Evolutionary conservation across 495 filamentous ascomycete species (phyloP).

Genomic region (Eremomyces bilateralis): DNA sequence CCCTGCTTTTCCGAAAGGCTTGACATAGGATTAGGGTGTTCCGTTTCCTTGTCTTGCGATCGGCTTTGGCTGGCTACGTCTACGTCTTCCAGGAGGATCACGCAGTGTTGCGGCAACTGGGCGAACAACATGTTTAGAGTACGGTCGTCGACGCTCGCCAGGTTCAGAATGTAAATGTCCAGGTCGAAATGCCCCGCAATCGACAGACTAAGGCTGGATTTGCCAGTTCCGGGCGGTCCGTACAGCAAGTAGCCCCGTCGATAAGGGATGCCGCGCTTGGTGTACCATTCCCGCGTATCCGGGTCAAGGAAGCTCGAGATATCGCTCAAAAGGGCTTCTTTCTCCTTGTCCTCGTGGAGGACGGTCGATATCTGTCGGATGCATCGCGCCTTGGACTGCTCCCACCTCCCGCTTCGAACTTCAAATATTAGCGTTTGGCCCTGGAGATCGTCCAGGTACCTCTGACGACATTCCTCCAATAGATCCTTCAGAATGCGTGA

Average conservation of each 20-base stretch:
- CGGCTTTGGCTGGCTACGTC: constrained; percentile 35
- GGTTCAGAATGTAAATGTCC: constrained; percentile 44
- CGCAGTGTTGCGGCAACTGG: constrained; percentile 39
- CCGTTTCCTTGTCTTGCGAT: constrained; percentile 3
- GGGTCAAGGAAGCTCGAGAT: constrained; percentile 78
- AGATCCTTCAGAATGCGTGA: constrained; percentile 40
- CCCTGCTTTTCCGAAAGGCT: constrained; percentile 16
- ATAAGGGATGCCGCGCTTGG: constrained; percentile 35
- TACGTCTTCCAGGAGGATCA: constrained; percentile 56
- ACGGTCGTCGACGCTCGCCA: constrained; percentile 46
- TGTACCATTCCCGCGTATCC: constrained; percentile 49
- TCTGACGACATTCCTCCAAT: constrained; percentile 24
- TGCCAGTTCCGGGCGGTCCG: constrained; percentile 22
- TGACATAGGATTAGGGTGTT: too few relatives aligned
- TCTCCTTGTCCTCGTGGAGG: constrained; percentile 52
- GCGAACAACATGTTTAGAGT: constrained; percentile 48
- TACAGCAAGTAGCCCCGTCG: constrained; percentile 21
- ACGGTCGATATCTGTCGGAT: too few relatives aligned
- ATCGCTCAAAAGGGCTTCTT: constrained; percentile 48
- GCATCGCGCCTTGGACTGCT: constrained; percentile 37
- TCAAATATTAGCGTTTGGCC: too few relatives aligned
- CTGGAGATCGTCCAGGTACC: too few relatives aligned
- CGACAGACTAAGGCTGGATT: constrained; percentile 28
- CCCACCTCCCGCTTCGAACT: too few relatives aligned
- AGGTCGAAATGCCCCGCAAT: constrained; percentile 50